These are phyloP conservation scores for Vairimorpha apis DNA, from an alignment of 371 early-diverging fungal genomes.

Conservation along the genomic window DNA sequence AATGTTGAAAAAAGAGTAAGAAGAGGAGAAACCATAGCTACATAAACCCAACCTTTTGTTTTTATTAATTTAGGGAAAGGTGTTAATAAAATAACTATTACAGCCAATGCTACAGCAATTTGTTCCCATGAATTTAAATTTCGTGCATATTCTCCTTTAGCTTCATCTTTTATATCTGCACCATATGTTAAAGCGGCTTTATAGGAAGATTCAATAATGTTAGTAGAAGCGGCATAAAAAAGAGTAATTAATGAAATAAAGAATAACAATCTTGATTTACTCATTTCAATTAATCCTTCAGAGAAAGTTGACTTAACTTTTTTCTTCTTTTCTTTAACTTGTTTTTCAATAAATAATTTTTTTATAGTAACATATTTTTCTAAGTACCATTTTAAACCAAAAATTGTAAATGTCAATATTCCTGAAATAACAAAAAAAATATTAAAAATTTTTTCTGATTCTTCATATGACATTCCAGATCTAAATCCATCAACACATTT, in stretches of 20 bases:
- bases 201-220: constrained; percentile 51
- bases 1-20: constrained; percentile 37
- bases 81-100: constrained; percentile 46
- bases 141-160: constrained; percentile 20
- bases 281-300: constrained; percentile 51
- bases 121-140: constrained; percentile 44
- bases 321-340: constrained; percentile 6
- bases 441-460: neutral
- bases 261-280: constrained; percentile 50
- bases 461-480: constrained; percentile 6
- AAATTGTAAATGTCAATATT: constrained; percentile 29
- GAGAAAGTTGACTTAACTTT: constrained; percentile 50
- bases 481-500: neutral
- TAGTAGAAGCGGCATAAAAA: constrained; percentile 47
- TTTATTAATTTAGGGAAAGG: constrained; percentile 52
- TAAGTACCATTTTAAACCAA: constrained; percentile 36
- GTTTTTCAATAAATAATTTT: constrained; percentile 32
- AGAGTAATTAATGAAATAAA: constrained; percentile 49
- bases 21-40: constrained; percentile 55
- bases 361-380: constrained; percentile 49
- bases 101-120: constrained; percentile 34
- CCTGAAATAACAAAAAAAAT: constrained; percentile 41
- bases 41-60: constrained; percentile 52
- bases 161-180: constrained; percentile 21
- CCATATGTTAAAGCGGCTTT: constrained; percentile 38